Evolutionary conservation across 768 basidiomycete species (phyloP).

Genomic region (Phylloporus sp.): DNA sequence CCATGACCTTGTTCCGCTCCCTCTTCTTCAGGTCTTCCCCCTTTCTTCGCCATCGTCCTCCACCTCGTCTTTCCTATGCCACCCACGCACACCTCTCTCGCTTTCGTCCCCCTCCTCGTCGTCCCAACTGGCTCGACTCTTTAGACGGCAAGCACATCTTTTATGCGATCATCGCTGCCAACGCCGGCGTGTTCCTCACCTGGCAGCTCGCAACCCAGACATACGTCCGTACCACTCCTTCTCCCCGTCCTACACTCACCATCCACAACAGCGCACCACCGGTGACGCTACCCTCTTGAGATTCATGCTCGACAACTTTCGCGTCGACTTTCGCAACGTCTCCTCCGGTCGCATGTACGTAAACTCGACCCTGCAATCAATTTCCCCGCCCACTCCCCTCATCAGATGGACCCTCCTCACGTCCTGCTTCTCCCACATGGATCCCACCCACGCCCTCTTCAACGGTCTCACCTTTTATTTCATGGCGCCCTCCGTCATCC

Average conservation of each 20-base stretch:
- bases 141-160: conserved; percentile 53
- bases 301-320: conserved; percentile 63
- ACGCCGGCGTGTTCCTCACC: conserved; percentile 54
- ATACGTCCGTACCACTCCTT: conserved; percentile 29
- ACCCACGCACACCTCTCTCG: conserved; percentile 27
- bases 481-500: conserved; percentile 62
- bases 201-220: conserved; percentile 45
- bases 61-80: conserved; percentile 17
- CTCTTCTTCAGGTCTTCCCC: background rate
- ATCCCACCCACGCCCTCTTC: conserved; percentile 58
- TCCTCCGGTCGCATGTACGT: conserved; percentile 60
- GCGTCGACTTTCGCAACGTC: conserved; percentile 55
- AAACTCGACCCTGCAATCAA: background rate
- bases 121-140: conserved; percentile 39
- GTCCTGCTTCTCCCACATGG: conserved; percentile 64
- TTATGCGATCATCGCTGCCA: conserved; percentile 60
- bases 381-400: background rate
- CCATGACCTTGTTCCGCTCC: conserved; percentile 1
- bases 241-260: background rate
- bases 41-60: conserved; percentile 8
- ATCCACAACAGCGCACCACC: conserved; percentile 33
- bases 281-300: conserved; percentile 35
- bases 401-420: conserved; percentile 73
- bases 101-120: conserved; percentile 7
- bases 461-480: conserved; percentile 78